phyloP scores from a whole-genome alignment of 208 protist genomes.

The Trypanosoma cruzi region DNA sequence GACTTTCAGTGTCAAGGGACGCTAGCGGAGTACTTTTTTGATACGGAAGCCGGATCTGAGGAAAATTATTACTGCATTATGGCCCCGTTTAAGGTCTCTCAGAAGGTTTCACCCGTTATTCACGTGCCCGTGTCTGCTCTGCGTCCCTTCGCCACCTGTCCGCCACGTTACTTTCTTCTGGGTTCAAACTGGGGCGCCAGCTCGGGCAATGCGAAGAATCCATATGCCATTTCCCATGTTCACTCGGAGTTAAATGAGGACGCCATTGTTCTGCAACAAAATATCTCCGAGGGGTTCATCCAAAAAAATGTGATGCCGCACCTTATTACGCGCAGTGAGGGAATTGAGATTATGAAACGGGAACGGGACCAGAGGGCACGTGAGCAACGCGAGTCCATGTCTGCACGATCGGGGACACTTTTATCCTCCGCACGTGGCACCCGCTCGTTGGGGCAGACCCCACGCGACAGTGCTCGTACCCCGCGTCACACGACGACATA shows the following conservation, averaged over 20 bases:
- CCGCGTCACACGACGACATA: constrained; percentile 22
- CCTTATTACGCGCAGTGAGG: constrained; percentile 61
- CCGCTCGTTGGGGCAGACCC: constrained; percentile 23
- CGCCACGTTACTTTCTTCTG: constrained; percentile 78
- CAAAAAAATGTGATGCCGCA: constrained; percentile 55
- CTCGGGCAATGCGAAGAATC: constrained; percentile 53
- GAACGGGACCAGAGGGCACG: constrained; percentile 34
- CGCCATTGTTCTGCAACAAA: constrained; percentile 55
- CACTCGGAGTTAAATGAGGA: constrained; percentile 81
- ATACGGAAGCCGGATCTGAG: constrained; percentile 65
- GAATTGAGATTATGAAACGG: constrained; percentile 51
- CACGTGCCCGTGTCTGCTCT: constrained; percentile 75
- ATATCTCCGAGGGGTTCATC: constrained; percentile 60
- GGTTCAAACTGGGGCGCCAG: constrained; percentile 81
- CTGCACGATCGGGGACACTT: not conserved
- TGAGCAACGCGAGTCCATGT: constrained; percentile 15
- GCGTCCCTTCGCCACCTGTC: constrained; percentile 76
- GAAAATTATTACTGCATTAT: constrained; percentile 92
- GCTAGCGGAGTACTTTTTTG: constrained; percentile 88
- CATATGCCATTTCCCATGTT: constrained; percentile 64
- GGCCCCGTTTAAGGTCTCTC: constrained; percentile 64
- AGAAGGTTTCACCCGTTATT: constrained; percentile 52
- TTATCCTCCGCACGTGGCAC: constrained; percentile 30
- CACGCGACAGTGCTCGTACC: constrained; percentile 33
- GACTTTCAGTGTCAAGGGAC: constrained; percentile 76